phyloP scores from a whole-genome alignment of 257 asterid genomes.

The Agastache rugosa region DNA sequence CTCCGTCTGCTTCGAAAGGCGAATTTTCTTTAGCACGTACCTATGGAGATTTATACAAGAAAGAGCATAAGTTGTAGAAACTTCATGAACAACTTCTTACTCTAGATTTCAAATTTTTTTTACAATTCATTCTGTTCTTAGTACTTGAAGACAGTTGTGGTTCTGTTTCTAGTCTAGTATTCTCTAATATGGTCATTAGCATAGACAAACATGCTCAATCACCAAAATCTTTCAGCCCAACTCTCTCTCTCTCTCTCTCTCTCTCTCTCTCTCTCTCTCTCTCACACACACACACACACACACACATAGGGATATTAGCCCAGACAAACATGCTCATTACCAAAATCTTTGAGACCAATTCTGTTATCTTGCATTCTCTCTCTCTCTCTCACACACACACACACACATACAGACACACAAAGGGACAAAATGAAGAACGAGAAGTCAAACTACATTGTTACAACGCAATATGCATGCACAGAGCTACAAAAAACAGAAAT shows the following conservation, averaged over 20 bases:
- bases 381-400: neutral
- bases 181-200: neutral
- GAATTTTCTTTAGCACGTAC: conserved; percentile 87
- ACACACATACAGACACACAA: conserved; percentile 10
- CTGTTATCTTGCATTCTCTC: neutral
- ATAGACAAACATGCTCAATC: neutral
- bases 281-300: conserved; percentile 5
- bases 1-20: conserved; percentile 75
- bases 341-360: neutral
- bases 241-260: conserved; percentile 2
- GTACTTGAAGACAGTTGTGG: neutral
- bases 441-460: conserved; percentile 22
- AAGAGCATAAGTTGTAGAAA: conserved; percentile 7
- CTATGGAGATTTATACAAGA: conserved; percentile 43
- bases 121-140: neutral
- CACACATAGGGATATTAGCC: neutral
- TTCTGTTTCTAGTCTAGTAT: neutral
- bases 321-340: neutral
- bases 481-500: conserved; percentile 7
- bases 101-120: neutral
- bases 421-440: conserved; percentile 28
- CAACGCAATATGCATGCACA: conserved; percentile 38
- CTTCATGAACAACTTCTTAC: conserved; percentile 12
- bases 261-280: conserved; percentile 2
- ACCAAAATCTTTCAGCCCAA: neutral